phyloP scores from a whole-genome alignment of 768 basidiomycete species.

The Hericium alpestre region DNA sequence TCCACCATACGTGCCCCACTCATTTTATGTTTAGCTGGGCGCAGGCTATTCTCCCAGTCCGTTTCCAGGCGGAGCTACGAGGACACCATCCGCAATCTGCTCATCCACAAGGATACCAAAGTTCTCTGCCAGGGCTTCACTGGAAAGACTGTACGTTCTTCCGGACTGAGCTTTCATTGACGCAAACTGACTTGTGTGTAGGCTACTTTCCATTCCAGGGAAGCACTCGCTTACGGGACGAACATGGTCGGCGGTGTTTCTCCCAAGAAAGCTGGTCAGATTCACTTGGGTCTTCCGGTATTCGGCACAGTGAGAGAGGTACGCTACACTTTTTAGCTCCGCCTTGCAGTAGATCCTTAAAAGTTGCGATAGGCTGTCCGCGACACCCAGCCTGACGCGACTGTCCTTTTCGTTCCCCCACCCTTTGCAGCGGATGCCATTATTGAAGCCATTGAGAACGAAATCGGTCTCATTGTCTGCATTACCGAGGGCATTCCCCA shows the following conservation, averaged over 20 bases:
- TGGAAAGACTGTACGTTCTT: slow-evolving; percentile 71
- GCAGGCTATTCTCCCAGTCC: slow-evolving; percentile 76
- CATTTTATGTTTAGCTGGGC: slow-evolving; percentile 36
- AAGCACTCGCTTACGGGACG: slow-evolving; percentile 91
- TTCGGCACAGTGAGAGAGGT: slow-evolving; percentile 91
- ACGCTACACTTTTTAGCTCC: neutral
- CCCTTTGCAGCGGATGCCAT: slow-evolving; percentile 93
- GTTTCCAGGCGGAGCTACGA: slow-evolving; percentile 69
- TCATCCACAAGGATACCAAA: slow-evolving; percentile 89
- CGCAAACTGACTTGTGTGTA: slow-evolving; percentile 17
- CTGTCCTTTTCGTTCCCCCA: slow-evolving; percentile 97
- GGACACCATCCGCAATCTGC: slow-evolving; percentile 83
- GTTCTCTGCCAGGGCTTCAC: slow-evolving; percentile 88
- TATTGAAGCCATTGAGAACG: slow-evolving; percentile 96
- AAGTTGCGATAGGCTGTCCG: slow-evolving; percentile 58
- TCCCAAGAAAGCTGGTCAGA: slow-evolving; percentile 91
- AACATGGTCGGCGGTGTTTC: slow-evolving; percentile 98
- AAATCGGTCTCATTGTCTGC: slow-evolving; percentile 95
- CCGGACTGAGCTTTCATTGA: neutral
- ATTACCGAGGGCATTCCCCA: slow-evolving; percentile 99
- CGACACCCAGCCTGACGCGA: slow-evolving; percentile 82
- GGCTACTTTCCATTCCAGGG: slow-evolving; percentile 95
- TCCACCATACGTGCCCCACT: neutral
- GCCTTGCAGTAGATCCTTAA: slow-evolving; percentile 2
- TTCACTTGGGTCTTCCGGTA: slow-evolving; percentile 89